Conservation (phyloP, 2,329 filamentous ascomycete genomes). For the Aureobasidium musti region DNA sequence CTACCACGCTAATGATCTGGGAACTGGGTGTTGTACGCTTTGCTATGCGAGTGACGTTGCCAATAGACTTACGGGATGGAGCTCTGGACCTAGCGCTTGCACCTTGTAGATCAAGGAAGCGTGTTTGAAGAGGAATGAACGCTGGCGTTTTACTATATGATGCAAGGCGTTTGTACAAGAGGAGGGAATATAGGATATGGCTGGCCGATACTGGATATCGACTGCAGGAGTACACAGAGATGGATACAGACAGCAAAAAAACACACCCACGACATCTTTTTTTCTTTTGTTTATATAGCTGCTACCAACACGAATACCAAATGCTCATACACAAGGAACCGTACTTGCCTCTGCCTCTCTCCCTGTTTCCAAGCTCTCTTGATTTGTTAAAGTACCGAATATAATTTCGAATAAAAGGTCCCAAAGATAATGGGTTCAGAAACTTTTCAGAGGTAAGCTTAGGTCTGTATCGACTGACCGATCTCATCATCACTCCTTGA, state of each 20-base stretch:
- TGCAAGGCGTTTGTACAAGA: not conserved
- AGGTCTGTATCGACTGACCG: no score
- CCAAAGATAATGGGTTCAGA: no score
- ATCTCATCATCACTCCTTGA: no score
- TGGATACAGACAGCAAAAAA: not conserved
- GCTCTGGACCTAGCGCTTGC: conserved; percentile 26
- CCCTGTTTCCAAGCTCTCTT: no score
- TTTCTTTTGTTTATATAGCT: conserved; percentile 17
- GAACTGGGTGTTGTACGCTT: conserved; percentile 51
- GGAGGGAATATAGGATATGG: not conserved
- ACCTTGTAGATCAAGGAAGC: not conserved
- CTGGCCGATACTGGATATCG: no score
- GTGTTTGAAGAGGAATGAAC: not conserved
- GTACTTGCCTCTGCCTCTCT: no score
- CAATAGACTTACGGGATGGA: conserved; percentile 51
- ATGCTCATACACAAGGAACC: no score
- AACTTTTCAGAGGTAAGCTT: no score
- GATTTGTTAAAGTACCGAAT: no score
- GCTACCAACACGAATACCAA: not conserved
- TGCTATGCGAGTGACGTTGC: conserved; percentile 57
- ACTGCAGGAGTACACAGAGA: no score
- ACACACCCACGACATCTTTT: not conserved
- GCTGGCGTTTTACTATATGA: not conserved
- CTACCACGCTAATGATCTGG: conserved; percentile 44
- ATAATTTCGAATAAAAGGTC: no score